Percentiles rank a stretch among this genome's conserved stretches.
Conservation (phyloP, 345 rosid genomes). For the Ceriops tagal region DNA sequence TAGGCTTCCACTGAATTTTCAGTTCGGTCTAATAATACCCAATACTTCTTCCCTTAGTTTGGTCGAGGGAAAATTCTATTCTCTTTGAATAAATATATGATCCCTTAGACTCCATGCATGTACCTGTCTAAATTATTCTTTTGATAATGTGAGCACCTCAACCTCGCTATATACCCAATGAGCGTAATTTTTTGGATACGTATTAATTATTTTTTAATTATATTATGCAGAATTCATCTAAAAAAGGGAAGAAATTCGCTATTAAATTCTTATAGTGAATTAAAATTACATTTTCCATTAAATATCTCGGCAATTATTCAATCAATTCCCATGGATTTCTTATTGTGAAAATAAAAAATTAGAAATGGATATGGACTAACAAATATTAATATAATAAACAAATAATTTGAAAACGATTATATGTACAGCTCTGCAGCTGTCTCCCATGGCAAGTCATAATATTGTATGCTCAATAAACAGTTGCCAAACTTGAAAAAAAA, state of each 20-base stretch:
- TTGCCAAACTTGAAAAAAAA: not conserved
- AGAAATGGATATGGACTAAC: constrained; percentile 4
- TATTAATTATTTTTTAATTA: too few relatives aligned
- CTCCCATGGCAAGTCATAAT: constrained; percentile 1
- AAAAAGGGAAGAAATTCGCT: not conserved
- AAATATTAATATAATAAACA: not conserved
- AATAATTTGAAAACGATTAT: constrained; percentile 7
- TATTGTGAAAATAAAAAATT: not conserved
- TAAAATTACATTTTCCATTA: constrained; percentile 11
- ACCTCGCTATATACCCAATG: too few relatives aligned
- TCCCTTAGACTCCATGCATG: too few relatives aligned
- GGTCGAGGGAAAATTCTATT: too few relatives aligned
- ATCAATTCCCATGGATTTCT: not conserved
- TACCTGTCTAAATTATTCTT: too few relatives aligned
- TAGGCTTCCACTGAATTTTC: too few relatives aligned
- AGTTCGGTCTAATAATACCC: too few relatives aligned
- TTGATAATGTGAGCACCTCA: too few relatives aligned
- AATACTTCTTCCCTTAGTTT: too few relatives aligned
- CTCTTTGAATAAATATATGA: too few relatives aligned
- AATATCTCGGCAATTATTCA: constrained; percentile 21
- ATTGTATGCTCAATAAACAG: not conserved
- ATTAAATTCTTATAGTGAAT: not conserved
- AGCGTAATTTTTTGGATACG: too few relatives aligned
- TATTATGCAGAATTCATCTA: too few relatives aligned
- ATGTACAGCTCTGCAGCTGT: constrained; percentile 16